phyloP scores from a whole-genome alignment of 345 rosid genomes.

The Bruguiera sexangula region DNA sequence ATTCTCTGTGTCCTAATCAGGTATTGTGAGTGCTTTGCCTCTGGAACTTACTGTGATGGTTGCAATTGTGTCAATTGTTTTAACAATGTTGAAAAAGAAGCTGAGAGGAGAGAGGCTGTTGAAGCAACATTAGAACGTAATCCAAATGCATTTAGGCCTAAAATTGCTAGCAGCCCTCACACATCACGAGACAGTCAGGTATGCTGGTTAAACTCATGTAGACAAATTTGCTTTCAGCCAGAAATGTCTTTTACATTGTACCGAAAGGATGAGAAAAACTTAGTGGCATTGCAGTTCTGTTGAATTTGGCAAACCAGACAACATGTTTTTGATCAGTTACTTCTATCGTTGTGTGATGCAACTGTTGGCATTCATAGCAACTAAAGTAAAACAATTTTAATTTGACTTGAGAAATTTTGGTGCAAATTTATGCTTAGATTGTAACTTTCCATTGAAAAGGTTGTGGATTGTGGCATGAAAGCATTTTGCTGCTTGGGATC shows the following conservation, averaged over 20 bases:
- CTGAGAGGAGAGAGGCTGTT: slow-evolving; percentile 85
- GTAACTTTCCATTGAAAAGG: background rate
- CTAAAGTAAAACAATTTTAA: background rate
- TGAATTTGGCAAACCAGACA: background rate
- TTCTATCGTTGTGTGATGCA: no score
- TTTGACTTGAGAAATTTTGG: no score
- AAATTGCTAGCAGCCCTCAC: slow-evolving; percentile 96
- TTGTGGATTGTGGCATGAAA: background rate
- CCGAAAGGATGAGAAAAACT: no score
- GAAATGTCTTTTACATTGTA: background rate
- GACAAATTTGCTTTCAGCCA: background rate
- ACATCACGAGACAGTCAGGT: slow-evolving; percentile 71
- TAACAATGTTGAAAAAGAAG: slow-evolving; percentile 92
- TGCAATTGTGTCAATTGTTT: slow-evolving; percentile 93
- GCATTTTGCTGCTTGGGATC: background rate
- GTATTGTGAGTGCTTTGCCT: slow-evolving; percentile 98
- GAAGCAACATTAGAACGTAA: slow-evolving; percentile 94
- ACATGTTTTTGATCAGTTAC: background rate
- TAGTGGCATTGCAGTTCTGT: no score
- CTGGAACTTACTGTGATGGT: slow-evolving; percentile 96
- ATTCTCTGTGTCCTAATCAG: slow-evolving; percentile 36
- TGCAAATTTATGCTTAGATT: no score
- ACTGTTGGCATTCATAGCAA: background rate
- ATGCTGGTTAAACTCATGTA: slow-evolving; percentile 11
- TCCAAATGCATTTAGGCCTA: slow-evolving; percentile 97